phyloP scores from a whole-genome alignment of 2,329 filamentous ascomycete genomes.

The Aspergillaceae sp. region DNA sequence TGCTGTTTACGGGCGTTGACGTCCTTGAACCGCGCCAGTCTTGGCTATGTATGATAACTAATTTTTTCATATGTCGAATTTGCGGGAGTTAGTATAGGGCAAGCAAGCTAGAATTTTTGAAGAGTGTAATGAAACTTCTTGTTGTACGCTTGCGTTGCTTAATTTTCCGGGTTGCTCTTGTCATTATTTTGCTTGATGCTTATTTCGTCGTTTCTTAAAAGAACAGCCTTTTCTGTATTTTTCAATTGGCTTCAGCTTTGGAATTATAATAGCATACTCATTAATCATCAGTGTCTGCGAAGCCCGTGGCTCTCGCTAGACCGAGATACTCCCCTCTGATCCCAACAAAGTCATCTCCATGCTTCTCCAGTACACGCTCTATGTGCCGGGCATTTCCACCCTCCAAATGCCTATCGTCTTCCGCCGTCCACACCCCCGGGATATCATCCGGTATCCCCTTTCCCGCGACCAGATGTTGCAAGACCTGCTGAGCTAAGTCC shows the following conservation, averaged over 20 bases:
- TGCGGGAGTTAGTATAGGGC: too few species aligned
- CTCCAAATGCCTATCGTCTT: slow-evolving; percentile 35
- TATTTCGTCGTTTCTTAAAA: background rate
- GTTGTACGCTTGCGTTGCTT: background rate
- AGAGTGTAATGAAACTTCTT: background rate
- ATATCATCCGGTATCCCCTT: slow-evolving; percentile 32
- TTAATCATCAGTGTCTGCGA: slow-evolving; percentile 4
- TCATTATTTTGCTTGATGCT: background rate
- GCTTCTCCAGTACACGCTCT: slow-evolving; percentile 33
- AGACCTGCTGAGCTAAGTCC: slow-evolving; percentile 27
- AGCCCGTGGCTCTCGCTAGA: slow-evolving; percentile 16
- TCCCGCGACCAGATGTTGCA: slow-evolving; percentile 22
- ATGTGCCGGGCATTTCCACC: slow-evolving; percentile 26
- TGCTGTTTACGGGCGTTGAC: too few species aligned
- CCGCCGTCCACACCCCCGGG: slow-evolving; percentile 40
- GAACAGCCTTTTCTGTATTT: background rate
- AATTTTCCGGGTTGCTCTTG: background rate
- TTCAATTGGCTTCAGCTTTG: background rate
- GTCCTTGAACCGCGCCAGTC: too few species aligned
- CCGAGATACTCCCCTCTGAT: slow-evolving; percentile 31
- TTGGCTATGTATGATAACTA: too few species aligned
- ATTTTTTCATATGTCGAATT: too few species aligned
- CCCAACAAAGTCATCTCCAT: slow-evolving; percentile 32
- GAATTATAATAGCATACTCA: background rate
- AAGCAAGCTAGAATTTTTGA: too few species aligned